Evolutionary conservation across 2,329 filamentous ascomycete species (phyloP), one percentile per base, ranked within the genome.

Genomic region (Xylariales sp.): DNA sequence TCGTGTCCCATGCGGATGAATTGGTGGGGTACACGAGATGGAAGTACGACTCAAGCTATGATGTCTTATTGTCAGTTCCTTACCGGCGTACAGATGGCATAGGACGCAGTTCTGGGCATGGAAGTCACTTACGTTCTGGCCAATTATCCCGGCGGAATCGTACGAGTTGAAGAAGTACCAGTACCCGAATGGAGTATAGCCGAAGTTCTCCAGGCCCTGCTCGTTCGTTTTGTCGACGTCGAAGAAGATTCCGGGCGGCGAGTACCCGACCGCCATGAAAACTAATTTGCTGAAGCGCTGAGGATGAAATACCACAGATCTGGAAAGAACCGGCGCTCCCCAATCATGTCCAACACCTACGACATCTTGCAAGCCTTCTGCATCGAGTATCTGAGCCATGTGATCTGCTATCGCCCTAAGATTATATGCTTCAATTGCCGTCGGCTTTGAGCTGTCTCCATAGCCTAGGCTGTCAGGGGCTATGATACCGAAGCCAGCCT

Each of bases 141-240:
- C 45, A 9, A 61, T 50, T 18, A 61, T 43, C 9, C 28, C 48
- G 8, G 58, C 58, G 1, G 48, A 16, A 36, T 61, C 36, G 5
- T 45, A 61, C 6, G 58, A 61, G 9, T 61, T 61, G 39, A 61
- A 61, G 36, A 61, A 61, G 36, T 61, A 61, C 58, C 58, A 61
- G 48, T 61, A 61, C 3, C 58, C 58, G 39, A 61, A 61, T 9
- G 58, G 48, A n/a, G 58, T 61, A 23, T 61, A 61, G 2, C 58
- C 58, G 5, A 23, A 16, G 9, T 53, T 53, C 36, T 53, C 18
- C 1, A 61, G 28, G 12, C 58, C 58, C 5, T 32, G 3, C 3
- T 5, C 48, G 48, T 61, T 61, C 28, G 45, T 36, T 18, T 2
- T 48, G 39, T 61, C 58, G 48, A 61, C 34, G 9, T 61, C 58